Base-by-base conservation (phyloP, 208 protist species). In the Herpetomonas tarakana region DNA sequence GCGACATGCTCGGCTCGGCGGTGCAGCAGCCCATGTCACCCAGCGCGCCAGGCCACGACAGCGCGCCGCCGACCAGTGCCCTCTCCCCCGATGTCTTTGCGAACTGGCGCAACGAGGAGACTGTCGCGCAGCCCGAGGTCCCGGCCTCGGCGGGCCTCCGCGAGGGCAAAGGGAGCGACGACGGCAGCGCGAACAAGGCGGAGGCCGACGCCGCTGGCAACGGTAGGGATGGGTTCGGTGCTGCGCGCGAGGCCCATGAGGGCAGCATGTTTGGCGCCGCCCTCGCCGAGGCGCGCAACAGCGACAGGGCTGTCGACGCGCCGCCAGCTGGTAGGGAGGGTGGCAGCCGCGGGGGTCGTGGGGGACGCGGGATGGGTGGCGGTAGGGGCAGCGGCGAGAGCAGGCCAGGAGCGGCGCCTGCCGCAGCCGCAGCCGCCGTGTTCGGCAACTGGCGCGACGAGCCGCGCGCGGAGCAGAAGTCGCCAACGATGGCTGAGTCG, bases 391-490 rank as follows among this genome's bases (percentile, higher is more conserved):
- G 9, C 9, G 35, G 9, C 6, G 35, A 6, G 35, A 14, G 9
- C 9, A 14, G 9, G 24, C 35, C 49, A 49, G 41, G 60, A 62
- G 58, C 30, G 44, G 12, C 62, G 57, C n/a, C 50, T 31, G 35
- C 49, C 64, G 2, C 31, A 24, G 30, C 56, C 52, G 31, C 53
- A 69, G 60, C 56, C 54, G 58, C 56, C 7, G 67, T 70, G 14
- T 71, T 75, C 19, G 78, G 76, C 53, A 83, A 80, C 63, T 92
- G 85, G 81, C 85, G 85, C 19, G 85, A 86, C 27, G 85, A 79
- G 7, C 78, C 80, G 3, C 66, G 75, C 38, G 62, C 56, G 7
- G 73, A 84, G 74, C 35, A 41, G 35, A 6, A 41, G 35, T 14
- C 6, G 35, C n/a, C n/a, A n/a, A 14, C 35, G 35, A 41, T 6